Evolutionary conservation across 73 alveolate species (phyloP), one percentile per base, ranked within the genome.

Genomic region (Diophrys sp.): DNA sequence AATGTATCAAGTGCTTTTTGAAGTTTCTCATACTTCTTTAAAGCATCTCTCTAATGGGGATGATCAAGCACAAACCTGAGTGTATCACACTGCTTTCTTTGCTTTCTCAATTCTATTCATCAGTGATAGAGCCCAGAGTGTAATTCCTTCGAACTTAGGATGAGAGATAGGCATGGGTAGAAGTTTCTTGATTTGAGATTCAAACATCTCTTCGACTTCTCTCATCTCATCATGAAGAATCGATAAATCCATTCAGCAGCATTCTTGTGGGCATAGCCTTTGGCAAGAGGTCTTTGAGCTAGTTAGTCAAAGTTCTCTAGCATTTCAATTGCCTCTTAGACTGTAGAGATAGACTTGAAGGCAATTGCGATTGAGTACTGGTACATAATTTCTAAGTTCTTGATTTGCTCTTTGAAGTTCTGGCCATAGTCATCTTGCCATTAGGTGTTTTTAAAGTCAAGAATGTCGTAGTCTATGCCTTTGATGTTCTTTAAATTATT

Each of bases 351-450:
- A 33, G 96, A 90, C 81, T 98, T 98, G 87, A 98, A 98, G 29
- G 99, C 99, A 62, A 95, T 90, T 74, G 97, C 93, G 75, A 97
- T 97, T 34, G 95, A 97, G 91, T 96, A 91, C 67, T 93, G 78
- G 83, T 92, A 96, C 96, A 94, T 96, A 75, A 90, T 95, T 86
- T 96, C 99, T 33, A 94, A 86, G 81, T 84, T 94, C 89, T 95
- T 95, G 70, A 95, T 91, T 70, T 89, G 83, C 69, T 91, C 93
- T 62, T 93, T 91, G 80, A 94, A 94, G 31, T 79, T 86, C 74
- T 81, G 93, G 78, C 97, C 94, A 82, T 94, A 97, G 88, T 95
- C 99, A 87, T 95, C 99, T 79, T 96, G 99, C 99, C 99, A 98
- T 81, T 95, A 95, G 25, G 99, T 97, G 44, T 94, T 98, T 81